Base-by-base conservation (phyloP, 2,329 filamentous ascomycete genomes). In the Aspergillus bombycis region DNA sequence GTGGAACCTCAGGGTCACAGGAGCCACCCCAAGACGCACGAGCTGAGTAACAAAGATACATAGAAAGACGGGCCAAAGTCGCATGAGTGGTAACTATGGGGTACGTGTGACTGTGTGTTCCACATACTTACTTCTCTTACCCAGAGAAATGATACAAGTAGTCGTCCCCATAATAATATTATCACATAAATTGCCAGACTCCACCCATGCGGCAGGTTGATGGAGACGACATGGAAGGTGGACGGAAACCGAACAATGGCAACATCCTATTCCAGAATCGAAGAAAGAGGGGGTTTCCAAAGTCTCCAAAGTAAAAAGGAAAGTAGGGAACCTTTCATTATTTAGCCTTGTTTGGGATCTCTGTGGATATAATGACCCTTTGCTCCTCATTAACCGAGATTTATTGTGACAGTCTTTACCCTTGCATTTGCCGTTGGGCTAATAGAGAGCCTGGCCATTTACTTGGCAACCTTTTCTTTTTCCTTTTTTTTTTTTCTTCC, bases 141-240 rank as follows among this genome's bases (percentile, higher is more conserved):
- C 16, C 32, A 23, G 11, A 34, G 32, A 45, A 34, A 2, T 34
- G 48, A 28, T 28, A 28, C 26, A 23, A 57, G 28, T 9, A 41
- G 19, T 14, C 8, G 19, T 43, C 36, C 16, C 43, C 34, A 57
- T 48, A 46, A 58, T 32, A 58, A 32, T 46, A 46, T 45, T 58
- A 58, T 43, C 30, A 58, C 38, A 48, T 54, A 36, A 36, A 54
- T 54, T 54, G 52, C 52, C 30, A 21, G 32, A 36, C 52, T 54
- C 52, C 52, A 54, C 52, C 12, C 30, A 54, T 54, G 52, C 52
- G 52, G 52, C 52, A 54, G 52, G 36, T 36, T 54, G 30, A 54
- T 54, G 26, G 46, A 36, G 52, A 54, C 52, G 7, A 14, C n/a
- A 46, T 46, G 4, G 21, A 12, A 12, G 34, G 34, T 11, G 19